Conservation (phyloP, 768 basidiomycete species). For the Tulasnella sp. region DNA sequence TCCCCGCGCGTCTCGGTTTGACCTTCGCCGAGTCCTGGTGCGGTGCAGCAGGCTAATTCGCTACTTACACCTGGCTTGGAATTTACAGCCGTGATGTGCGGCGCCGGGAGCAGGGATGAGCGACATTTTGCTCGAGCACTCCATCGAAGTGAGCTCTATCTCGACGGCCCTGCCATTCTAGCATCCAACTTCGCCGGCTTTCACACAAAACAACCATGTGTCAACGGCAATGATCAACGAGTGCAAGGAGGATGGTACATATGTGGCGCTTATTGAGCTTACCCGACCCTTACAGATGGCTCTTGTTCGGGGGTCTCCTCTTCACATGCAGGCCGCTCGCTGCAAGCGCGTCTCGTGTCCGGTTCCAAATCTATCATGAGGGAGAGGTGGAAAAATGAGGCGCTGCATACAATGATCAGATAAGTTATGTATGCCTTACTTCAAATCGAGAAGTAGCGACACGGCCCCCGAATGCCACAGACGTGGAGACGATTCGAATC, state of each 20-base stretch:
- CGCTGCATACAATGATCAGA: neutral
- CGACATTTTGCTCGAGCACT: too few species aligned
- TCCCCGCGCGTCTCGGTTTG: too few species aligned
- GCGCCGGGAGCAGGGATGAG: too few species aligned
- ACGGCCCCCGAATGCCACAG: neutral
- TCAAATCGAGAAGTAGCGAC: slow-evolving; percentile 5
- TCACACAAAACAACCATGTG: too few species aligned
- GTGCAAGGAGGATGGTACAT: neutral
- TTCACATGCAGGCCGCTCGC: slow-evolving; percentile 3
- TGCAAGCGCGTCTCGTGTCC: neutral
- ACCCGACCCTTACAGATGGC: neutral
- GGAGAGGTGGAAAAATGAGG: neutral
- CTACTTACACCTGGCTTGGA: too few species aligned
- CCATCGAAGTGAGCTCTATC: too few species aligned
- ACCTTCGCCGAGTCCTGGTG: too few species aligned
- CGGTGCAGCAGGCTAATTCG: too few species aligned
- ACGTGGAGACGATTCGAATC: neutral
- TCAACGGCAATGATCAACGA: too few species aligned
- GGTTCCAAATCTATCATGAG: slow-evolving; percentile 2
- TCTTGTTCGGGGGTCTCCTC: neutral
- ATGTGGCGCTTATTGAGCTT: neutral
- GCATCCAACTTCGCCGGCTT: too few species aligned
- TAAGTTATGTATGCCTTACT: neutral
- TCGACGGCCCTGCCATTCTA: too few species aligned
- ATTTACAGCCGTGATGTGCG: too few species aligned